Conservation (phyloP, 2,329 filamentous ascomycete species). For the Phaeosphaeria sp. region DNA sequence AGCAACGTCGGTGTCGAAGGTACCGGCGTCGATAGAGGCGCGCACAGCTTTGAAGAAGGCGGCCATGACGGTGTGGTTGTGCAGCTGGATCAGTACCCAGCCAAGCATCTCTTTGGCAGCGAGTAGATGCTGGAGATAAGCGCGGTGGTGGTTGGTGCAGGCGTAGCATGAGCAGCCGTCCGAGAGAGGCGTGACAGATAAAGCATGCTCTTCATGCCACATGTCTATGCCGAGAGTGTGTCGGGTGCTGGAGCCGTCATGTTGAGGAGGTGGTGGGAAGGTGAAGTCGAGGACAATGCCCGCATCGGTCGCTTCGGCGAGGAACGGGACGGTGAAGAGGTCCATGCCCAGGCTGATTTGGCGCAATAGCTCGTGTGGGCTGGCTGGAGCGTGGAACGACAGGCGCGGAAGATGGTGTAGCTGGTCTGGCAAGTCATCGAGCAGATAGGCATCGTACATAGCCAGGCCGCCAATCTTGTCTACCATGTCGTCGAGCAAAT, state of each 20-base stretch:
- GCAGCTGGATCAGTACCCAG: slow-evolving; percentile 90
- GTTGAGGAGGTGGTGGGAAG: slow-evolving; percentile 63
- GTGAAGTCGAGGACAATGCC: slow-evolving; percentile 83
- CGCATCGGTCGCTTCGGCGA: slow-evolving; percentile 76
- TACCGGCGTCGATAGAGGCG: slow-evolving; percentile 63
- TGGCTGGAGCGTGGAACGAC: slow-evolving; percentile 71
- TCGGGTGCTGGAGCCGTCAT: slow-evolving; percentile 15
- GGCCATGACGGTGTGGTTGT: slow-evolving; percentile 79
- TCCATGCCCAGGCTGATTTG: slow-evolving; percentile 81
- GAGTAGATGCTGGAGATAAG: slow-evolving; percentile 87
- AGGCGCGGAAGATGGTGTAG: slow-evolving; percentile 73
- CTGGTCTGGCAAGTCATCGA: slow-evolving; percentile 69
- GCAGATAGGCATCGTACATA: slow-evolving; percentile 74
- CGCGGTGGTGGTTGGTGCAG: slow-evolving; percentile 82
- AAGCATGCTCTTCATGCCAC: slow-evolving; percentile 68
- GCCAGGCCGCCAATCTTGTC: slow-evolving; percentile 69
- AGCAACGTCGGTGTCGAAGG: slow-evolving; percentile 61
- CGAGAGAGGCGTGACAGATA: slow-evolving; percentile 67
- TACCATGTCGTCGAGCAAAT: slow-evolving; percentile 69
- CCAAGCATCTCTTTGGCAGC: slow-evolving; percentile 94
- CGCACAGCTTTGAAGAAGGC: slow-evolving; percentile 77
- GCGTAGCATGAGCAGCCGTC: slow-evolving; percentile 78
- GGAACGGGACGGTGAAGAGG: slow-evolving; percentile 77
- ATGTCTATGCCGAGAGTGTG: slow-evolving; percentile 74
- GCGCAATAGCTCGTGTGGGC: slow-evolving; percentile 77